Percentiles rank a stretch among this genome's conserved stretches.
Conservation (phyloP, 495 filamentous ascomycete species). For the Xylaria venustula region DNA sequence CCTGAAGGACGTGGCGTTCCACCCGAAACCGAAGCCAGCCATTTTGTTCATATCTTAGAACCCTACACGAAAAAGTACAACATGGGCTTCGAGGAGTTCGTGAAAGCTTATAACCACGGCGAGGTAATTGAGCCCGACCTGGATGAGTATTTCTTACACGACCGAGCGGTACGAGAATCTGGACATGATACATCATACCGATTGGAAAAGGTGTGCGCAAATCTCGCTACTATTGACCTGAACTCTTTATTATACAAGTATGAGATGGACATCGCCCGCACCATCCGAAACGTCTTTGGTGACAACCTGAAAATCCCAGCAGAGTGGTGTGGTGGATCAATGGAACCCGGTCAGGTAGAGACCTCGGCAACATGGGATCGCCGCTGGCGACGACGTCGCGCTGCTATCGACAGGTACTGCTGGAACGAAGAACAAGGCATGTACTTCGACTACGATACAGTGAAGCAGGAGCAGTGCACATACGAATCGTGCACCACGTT, state of each 20-base stretch:
- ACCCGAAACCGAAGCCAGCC: conserved; percentile 86
- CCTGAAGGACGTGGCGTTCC: conserved; percentile 89
- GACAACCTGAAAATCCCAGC: conserved; percentile 74
- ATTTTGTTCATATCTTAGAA: conserved; percentile 82
- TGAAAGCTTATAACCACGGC: conserved; percentile 77
- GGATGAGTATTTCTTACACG: conserved; percentile 93
- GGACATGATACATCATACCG: conserved; percentile 96
- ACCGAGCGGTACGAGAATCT: conserved; percentile 92
- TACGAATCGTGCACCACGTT: conserved; percentile 91
- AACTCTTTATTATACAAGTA: conserved; percentile 96
- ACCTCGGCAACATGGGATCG: conserved; percentile 86
- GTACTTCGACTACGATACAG: conserved; percentile 95
- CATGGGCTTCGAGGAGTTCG: conserved; percentile 78
- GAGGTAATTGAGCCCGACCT: conserved; percentile 80
- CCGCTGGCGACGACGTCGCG: conserved; percentile 73
- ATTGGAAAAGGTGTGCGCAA: conserved; percentile 79
- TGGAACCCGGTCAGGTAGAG: conserved; percentile 62
- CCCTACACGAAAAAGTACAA: conserved; percentile 85
- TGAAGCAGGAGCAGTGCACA: conserved; percentile 67
- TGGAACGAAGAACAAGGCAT: conserved; percentile 91
- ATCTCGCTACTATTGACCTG: conserved; percentile 90
- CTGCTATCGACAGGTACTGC: conserved; percentile 79
- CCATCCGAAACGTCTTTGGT: conserved; percentile 77
- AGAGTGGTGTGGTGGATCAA: conserved; percentile 66
- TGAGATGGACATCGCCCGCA: conserved; percentile 83